Evolutionary conservation across 2,329 filamentous ascomycete species (phyloP), one percentile per base, ranked within the genome.

Genomic region (Aspergillus niger): DNA sequence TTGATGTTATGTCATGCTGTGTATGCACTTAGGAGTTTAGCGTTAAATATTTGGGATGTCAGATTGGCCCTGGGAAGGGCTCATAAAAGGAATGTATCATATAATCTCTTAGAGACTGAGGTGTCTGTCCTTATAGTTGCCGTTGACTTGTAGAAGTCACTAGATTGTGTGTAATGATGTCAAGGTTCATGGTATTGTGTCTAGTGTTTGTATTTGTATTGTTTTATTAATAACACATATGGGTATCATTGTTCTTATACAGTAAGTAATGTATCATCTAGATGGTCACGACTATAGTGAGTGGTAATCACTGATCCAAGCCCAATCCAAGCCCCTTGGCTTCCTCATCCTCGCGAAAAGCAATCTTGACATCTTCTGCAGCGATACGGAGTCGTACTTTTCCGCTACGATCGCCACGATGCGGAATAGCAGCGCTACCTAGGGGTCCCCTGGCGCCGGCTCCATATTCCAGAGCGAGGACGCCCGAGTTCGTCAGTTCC

Each of bases 321-420:
- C 76, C 76, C 53, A 93, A 84, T 30, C 91, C 91, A 70, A 97
- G 81, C 41, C 90, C 89, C 76, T 89, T 92, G 58, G 96, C 89
- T 72, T 97, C 92, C 7, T 86, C 86, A 78, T 99, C 95, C 66
- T 97, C 93, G 61, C 89, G 87, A 67, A 98, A 87, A 30, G 94
- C 95, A 73, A 92, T 85, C 72, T 89, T 89, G 28, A 99, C 87
- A 77, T 99, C 94, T 70, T 98, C 94, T 62, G 97, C 91, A 11
- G 91, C 90, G 66, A 98, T 89, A 22, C 91, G 88, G 59, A 99
- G 81, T 59, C 94, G 84, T 43, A 99, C 86, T 75, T 96, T 93
- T 59, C 92, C 94, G 22, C 91, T 92, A 47, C 95, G 83, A 73
- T 98, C 94, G 0, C 92, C 89, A 65, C 88, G 88, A 61, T 81